A percentile compares a stretch with the other conserved stretches of the same genome.
Evolutionary conservation across 805 yeast species (phyloP).

Genomic region (Ogataea populi-albae): DNA sequence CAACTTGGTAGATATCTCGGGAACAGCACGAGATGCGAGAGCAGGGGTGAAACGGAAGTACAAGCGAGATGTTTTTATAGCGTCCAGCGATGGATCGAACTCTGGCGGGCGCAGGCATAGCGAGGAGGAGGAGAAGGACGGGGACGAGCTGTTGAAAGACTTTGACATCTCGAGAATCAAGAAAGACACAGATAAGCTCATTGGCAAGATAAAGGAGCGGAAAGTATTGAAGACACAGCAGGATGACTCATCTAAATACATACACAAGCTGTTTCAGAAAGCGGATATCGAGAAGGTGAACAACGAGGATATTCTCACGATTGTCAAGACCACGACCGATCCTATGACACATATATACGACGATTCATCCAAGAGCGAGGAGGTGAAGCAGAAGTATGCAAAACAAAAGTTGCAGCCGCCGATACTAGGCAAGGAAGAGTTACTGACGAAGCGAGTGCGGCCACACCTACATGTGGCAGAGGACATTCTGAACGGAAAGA

Average conservation of each 20-base stretch:
- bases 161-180: conserved; percentile 27
- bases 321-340: conserved; percentile 3
- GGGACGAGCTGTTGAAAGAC: conserved; percentile 25
- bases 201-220: conserved; percentile 33
- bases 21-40: neutral
- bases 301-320: conserved; percentile 8
- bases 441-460: conserved; percentile 8
- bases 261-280: conserved; percentile 18
- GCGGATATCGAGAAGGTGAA: conserved; percentile 13
- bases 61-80: conserved; percentile 9
- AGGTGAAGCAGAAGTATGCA: conserved; percentile 17
- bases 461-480: conserved; percentile 9
- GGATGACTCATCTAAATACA: conserved; percentile 16
- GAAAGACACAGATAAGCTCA: conserved; percentile 29
- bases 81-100: no score
- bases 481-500: conserved; percentile 37
- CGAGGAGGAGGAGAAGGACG: conserved; percentile 13
- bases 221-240: conserved; percentile 9
- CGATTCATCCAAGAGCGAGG: conserved; percentile 12
- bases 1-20: neutral
- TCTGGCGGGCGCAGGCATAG: no score
- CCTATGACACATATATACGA: conserved; percentile 14
- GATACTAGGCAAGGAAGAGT: conserved; percentile 9
- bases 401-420: conserved; percentile 15
- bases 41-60: neutral